Conservation (phyloP, 306 rosid species). For the Vicia villosa region DNA sequence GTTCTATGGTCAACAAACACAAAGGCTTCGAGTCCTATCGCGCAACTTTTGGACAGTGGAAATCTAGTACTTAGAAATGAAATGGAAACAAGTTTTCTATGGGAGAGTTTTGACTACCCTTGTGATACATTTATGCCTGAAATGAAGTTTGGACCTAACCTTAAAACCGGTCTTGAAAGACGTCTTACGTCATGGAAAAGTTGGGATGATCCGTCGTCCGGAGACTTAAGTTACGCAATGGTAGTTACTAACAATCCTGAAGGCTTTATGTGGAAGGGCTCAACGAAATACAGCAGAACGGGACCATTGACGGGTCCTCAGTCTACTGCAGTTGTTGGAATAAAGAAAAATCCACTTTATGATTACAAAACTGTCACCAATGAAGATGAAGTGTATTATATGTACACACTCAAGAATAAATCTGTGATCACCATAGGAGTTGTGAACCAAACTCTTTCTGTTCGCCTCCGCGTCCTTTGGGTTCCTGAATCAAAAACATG, state of each 20-base stretch:
- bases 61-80: conserved; percentile 49
- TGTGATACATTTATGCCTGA: conserved; percentile 41
- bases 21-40: neutral
- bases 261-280: conserved; percentile 34
- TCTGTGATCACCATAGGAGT: neutral
- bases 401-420: neutral
- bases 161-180: conserved; percentile 34
- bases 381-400: conserved; percentile 14
- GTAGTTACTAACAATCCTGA: conserved; percentile 40
- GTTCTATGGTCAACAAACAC: conserved; percentile 24
- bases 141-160: conserved; percentile 46
- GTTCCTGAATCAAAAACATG: neutral
- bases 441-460: conserved; percentile 22
- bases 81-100: conserved; percentile 20
- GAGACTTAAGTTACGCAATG: conserved; percentile 30
- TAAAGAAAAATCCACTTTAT: neutral
- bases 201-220: neutral
- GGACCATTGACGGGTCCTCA: conserved; percentile 50
- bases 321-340: conserved; percentile 13
- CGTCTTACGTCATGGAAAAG: conserved; percentile 50
- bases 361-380: neutral
- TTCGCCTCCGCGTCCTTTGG: conserved; percentile 4
- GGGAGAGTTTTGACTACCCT: conserved; percentile 69
- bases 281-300: conserved; percentile 20
- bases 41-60: conserved; percentile 47